Percentiles rank a stretch among this genome's conserved stretches.
Evolutionary conservation across 495 filamentous ascomycete genomes (phyloP).

Genomic region (Tuber aestivum): DNA sequence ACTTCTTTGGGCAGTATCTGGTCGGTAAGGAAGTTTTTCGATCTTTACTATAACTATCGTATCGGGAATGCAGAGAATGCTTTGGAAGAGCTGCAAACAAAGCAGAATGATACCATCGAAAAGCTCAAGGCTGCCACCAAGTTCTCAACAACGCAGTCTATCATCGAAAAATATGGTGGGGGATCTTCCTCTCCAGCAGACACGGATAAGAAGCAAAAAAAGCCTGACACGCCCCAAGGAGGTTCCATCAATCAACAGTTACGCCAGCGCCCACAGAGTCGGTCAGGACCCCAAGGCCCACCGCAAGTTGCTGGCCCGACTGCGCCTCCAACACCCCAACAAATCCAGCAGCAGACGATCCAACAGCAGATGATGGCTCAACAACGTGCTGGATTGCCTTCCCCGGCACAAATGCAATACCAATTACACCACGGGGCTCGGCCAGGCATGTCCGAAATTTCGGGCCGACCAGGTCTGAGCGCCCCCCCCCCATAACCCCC

Average conservation of each 20-base stretch:
- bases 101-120: constrained; percentile 80
- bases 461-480: constrained; percentile 14
- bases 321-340: constrained; percentile 21
- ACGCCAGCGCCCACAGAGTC: constrained; percentile 19
- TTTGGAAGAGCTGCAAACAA: constrained; percentile 67
- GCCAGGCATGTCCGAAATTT: constrained; percentile 30
- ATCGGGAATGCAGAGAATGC: constrained; percentile 59
- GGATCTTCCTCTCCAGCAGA: constrained; percentile 43
- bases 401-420: constrained; percentile 20
- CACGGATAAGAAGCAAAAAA: constrained; percentile 44
- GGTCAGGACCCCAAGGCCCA: constrained; percentile 9
- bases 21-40: constrained; percentile 37
- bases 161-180: constrained; percentile 89
- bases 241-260: constrained; percentile 20
- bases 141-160: constrained; percentile 86
- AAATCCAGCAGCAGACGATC: constrained; percentile 34
- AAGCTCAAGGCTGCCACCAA: constrained; percentile 90
- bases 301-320: not conserved
- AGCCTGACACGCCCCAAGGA: constrained; percentile 33
- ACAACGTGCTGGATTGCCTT: constrained; percentile 18
- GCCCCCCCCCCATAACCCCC: constrained; percentile 28
- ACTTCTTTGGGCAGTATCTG: constrained; percentile 42
- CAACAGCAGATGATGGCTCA: constrained; percentile 40
- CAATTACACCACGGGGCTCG: constrained; percentile 31
- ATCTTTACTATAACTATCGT: constrained; percentile 69